Percentiles rank a stretch among this genome's conserved stretches.
These are phyloP conservation scores for Teratosphaeria pseudoeucalypti DNA, from an alignment of 2,329 filamentous ascomycete genomes.

Conservation along the genomic window DNA sequence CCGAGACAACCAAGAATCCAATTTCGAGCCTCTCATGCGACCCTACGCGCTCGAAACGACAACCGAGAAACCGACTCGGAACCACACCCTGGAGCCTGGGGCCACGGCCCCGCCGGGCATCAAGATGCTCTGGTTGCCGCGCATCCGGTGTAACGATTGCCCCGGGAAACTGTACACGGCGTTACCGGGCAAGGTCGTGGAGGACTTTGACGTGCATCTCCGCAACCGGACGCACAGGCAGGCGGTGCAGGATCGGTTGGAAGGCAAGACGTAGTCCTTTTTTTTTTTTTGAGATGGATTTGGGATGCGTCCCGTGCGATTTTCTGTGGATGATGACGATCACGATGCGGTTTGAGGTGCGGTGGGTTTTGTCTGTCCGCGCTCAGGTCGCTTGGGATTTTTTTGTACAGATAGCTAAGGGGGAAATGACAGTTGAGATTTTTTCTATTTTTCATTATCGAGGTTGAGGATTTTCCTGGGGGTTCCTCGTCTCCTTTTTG, in stretches of 20 bases:
- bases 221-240: conserved; percentile 63
- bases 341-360: too few relatives aligned
- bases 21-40: conserved; percentile 85
- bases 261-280: background rate
- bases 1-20: conserved; percentile 62
- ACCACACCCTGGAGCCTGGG: conserved; percentile 21
- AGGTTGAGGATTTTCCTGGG: too few relatives aligned
- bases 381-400: too few relatives aligned
- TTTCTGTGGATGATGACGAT: background rate
- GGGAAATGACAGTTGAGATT: too few relatives aligned
- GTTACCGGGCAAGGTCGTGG: conserved; percentile 70
- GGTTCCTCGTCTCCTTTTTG: too few relatives aligned
- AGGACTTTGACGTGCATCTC: conserved; percentile 87
- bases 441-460: too few relatives aligned
- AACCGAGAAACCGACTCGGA: conserved; percentile 45
- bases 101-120: conserved; percentile 51
- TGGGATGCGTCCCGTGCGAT: background rate
- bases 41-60: conserved; percentile 68
- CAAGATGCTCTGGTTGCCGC: conserved; percentile 73
- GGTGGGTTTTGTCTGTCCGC: too few relatives aligned
- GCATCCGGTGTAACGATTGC: conserved; percentile 87
- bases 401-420: background rate
- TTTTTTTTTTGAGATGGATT: background rate
- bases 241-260: conserved; percentile 3
- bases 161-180: conserved; percentile 90